Evolutionary conservation across 768 basidiomycete genomes (phyloP).

Genomic region (Phanerodontia chrysosporium): DNA sequence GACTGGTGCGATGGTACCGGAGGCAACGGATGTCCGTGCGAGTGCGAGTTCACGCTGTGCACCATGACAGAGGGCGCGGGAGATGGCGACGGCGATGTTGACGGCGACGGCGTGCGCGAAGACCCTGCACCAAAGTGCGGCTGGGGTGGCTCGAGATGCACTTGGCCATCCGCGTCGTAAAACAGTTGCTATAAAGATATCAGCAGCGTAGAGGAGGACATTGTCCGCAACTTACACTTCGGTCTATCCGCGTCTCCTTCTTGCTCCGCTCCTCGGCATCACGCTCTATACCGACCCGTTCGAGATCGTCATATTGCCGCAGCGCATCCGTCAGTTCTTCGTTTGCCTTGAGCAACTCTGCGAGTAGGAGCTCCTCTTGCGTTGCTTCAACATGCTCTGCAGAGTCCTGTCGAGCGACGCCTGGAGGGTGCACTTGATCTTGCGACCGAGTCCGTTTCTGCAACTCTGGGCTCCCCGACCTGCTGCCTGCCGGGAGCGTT

Average conservation of each 20-base stretch:
- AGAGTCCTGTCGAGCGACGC: not conserved
- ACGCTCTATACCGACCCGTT: conserved; percentile 56
- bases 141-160: conserved; percentile 27
- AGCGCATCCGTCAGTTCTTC: conserved; percentile 65
- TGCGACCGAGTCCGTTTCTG: conserved; percentile 7
- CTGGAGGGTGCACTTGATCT: not conserved
- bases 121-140: conserved; percentile 27
- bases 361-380: conserved; percentile 70
- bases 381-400: conserved; percentile 45
- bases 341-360: conserved; percentile 69
- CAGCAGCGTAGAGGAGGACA: not conserved
- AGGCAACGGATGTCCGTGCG: not conserved
- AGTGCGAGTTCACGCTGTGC: not conserved
- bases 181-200: conserved; percentile 28
- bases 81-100: conserved; percentile 39
- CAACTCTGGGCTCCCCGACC: conserved; percentile 9
- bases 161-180: conserved; percentile 32
- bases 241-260: conserved; percentile 62
- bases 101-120: conserved; percentile 42
- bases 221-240: conserved; percentile 44
- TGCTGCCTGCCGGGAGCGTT: conserved; percentile 48
- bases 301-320: conserved; percentile 73
- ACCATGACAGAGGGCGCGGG: conserved; percentile 24
- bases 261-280: conserved; percentile 67
- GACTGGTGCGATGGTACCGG: conserved; percentile 15